These are phyloP conservation scores for Fusarium dimerum DNA, from an alignment of 2,329 filamentous ascomycete species.

Conservation along the genomic window DNA sequence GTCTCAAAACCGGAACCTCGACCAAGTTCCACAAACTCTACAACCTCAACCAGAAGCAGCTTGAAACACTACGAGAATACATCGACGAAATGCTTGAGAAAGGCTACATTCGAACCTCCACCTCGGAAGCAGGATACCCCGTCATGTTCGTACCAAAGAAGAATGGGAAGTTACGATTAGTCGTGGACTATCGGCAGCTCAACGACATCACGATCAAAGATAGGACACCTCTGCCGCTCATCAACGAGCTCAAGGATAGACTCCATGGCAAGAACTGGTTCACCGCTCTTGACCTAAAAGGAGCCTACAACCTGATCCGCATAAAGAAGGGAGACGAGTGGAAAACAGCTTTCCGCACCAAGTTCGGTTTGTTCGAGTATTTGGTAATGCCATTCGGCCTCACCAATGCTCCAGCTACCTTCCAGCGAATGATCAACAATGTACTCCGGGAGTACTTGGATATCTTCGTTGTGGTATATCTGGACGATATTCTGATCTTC, in stretches of 20 bases:
- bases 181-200: slow-evolving; percentile 28
- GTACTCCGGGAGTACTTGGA: slow-evolving; percentile 14
- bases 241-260: slow-evolving; percentile 25
- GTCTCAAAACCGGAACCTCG: slow-evolving; percentile 1
- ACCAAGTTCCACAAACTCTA: slow-evolving; percentile 5
- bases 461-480: slow-evolving; percentile 20
- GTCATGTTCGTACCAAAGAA: slow-evolving; percentile 25
- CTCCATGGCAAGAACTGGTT: slow-evolving; percentile 15
- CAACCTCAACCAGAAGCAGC: slow-evolving; percentile 11
- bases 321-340: too few relatives aligned
- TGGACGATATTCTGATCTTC: slow-evolving; percentile 25
- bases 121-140: slow-evolving; percentile 6
- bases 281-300: slow-evolving; percentile 18
- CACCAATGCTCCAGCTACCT: slow-evolving; percentile 19
- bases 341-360: slow-evolving; percentile 32
- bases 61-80: slow-evolving; percentile 5
- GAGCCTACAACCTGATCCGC: slow-evolving; percentile 33
- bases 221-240: slow-evolving; percentile 21
- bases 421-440: slow-evolving; percentile 23
- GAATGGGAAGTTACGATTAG: slow-evolving; percentile 20
- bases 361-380: slow-evolving; percentile 36
- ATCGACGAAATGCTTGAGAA: slow-evolving; percentile 10
- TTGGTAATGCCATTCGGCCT: slow-evolving; percentile 32
- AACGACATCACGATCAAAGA: slow-evolving; percentile 32
- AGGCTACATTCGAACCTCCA: slow-evolving; percentile 14